Evolutionary conservation across 192 early-diverging fungal species (phyloP), one percentile per base, ranked within the genome.

Genomic region (Coemansia sp.): DNA sequence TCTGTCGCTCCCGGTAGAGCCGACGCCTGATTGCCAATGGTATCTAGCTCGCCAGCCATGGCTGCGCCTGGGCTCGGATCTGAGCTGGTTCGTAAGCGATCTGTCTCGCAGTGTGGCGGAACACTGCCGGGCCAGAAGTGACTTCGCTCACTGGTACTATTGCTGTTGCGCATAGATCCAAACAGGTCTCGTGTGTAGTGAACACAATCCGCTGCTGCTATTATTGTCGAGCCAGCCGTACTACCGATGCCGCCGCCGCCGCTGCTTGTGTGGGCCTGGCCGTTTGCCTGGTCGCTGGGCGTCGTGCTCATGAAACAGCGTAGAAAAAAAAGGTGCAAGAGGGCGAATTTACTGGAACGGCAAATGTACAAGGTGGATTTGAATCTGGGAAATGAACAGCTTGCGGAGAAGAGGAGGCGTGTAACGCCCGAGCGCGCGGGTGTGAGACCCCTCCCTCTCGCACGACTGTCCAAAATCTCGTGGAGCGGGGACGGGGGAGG

Each of bases 81-180:
- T 22, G 45, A 31, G 12, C 17, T 29, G 25, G 22, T 76, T 25
- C 9, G 60, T 14, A 15, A 38, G 27, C 66, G 66, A 54, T 78
- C 76, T 9, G 25, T 53, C 22, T 65, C 71, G 10, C 67, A 59
- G 40, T 79, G 68, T 2, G 68, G 71, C n/a, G 77, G 68, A 46
- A 74, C 74, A 10, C 71, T 71, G 3, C 72, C 77, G 17, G 72
- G 22, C 77, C 77, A 79, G 64, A 64, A 79, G 65, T 74, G 71
- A 42, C 74, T 72, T 45, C 63, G 71, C 59, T 74, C 77, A 25
- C 42, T 64, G 42, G 27, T 31, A 17, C 27, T 32, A 67, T 59
- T 20, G 53, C 27, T 57, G 17, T 20, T 58, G 32, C 51, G 51
- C 29, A 54, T 54, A n/a, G 51, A 54, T 54, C 51, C 51, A 54